phyloP scores from a whole-genome alignment of 352 stramenopile species.

The Blastocystis sp. region DNA sequence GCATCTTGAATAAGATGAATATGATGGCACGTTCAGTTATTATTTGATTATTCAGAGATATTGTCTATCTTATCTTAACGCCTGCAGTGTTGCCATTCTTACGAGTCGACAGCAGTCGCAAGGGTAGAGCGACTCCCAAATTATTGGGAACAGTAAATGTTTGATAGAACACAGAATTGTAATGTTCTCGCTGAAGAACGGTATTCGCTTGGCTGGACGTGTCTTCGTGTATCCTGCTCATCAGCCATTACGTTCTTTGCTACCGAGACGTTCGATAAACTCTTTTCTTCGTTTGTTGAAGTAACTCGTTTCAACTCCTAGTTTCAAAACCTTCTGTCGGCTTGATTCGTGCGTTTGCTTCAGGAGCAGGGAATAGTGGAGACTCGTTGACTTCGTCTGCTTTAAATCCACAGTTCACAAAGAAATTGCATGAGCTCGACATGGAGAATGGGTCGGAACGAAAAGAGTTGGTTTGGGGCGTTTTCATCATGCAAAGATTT shows the following conservation, averaged over 20 bases:
- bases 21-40: neutral
- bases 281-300: neutral
- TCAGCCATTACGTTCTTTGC: neutral
- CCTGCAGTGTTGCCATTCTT: no score
- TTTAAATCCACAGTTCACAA: neutral
- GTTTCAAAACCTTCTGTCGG: neutral
- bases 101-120: no score
- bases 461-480: neutral
- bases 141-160: neutral
- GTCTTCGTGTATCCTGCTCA: neutral
- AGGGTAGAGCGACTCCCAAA: no score
- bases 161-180: neutral
- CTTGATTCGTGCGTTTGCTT: neutral
- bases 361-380: neutral
- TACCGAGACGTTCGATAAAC: neutral
- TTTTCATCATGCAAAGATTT: neutral
- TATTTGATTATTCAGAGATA: constrained; percentile 18
- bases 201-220: neutral
- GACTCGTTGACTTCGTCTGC: neutral
- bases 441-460: neutral
- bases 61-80: no score
- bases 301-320: neutral
- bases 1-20: neutral
- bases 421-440: neutral
- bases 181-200: neutral